phyloP scores from a whole-genome alignment of 179 eudicot genomes.

The Beta macrorhiza region DNA sequence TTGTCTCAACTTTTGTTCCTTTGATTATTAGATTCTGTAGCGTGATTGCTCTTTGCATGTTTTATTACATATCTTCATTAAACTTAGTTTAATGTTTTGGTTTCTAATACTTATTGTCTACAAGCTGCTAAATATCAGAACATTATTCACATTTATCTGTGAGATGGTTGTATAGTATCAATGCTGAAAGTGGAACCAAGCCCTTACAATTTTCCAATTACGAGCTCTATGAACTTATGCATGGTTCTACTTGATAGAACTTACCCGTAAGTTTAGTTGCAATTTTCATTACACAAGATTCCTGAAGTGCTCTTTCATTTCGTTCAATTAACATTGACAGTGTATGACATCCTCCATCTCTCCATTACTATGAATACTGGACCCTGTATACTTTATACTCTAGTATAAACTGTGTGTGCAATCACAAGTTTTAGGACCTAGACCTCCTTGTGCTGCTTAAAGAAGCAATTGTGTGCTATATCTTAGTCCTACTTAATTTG shows the following conservation, averaged over 20 bases:
- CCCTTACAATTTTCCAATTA: neutral
- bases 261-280: neutral
- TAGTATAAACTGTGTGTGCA: neutral
- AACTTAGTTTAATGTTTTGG: neutral
- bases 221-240: neutral
- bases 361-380: neutral
- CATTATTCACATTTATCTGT: neutral
- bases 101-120: neutral
- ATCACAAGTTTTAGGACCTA: neutral
- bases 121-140: neutral
- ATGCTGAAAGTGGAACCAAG: neutral
- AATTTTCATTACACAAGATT: neutral
- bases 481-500: neutral
- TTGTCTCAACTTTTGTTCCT: neutral
- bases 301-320: neutral
- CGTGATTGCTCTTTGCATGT: constrained; percentile 1
- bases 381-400: neutral
- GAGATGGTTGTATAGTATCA: neutral
- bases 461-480: neutral
- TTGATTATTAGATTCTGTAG: neutral
- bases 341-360: neutral
- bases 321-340: neutral
- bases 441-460: neutral
- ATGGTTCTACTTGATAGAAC: neutral
- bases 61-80: neutral